phyloP scores from a whole-genome alignment of 208 protist species.

The Leishmania tarentolae region DNA sequence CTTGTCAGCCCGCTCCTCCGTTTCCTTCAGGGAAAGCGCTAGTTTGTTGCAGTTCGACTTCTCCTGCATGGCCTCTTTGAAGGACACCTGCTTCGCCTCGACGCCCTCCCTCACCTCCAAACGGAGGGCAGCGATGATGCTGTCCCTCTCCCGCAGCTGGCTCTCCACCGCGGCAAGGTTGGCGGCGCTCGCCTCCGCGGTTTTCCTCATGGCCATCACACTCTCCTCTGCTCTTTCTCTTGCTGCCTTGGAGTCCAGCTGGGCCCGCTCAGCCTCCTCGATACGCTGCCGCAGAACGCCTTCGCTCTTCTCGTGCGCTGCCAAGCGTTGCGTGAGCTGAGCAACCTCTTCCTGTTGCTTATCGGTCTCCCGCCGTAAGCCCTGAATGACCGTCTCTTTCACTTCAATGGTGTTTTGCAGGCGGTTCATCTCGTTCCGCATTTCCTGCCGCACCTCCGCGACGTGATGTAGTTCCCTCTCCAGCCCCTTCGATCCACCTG shows the following conservation, averaged over 20 bases:
- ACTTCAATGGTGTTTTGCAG: conserved; percentile 11
- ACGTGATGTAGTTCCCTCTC: conserved; percentile 42
- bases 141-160: conserved; percentile 17
- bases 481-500: conserved; percentile 50
- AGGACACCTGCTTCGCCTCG: conserved; percentile 23
- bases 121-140: conserved; percentile 20
- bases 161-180: conserved; percentile 11
- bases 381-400: conserved; percentile 27
- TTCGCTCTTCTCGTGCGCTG: conserved; percentile 23
- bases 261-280: conserved; percentile 31
- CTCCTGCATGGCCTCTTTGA: conserved; percentile 21
- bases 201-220: conserved; percentile 22
- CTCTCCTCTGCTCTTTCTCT: conserved; percentile 22
- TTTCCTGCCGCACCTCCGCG: conserved; percentile 34
- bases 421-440: conserved; percentile 30
- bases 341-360: conserved; percentile 31
- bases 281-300: conserved; percentile 22
- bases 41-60: conserved; percentile 28
- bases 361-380: conserved; percentile 26
- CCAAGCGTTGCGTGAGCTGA: conserved; percentile 30
- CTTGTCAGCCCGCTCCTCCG: conserved; percentile 29
- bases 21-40: conserved; percentile 19
- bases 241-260: conserved; percentile 21
- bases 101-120: conserved; percentile 23
- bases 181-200: conserved; percentile 16